phyloP scores from a whole-genome alignment of 176 grass and related monocot species.

The Chrysopogon serrulatus region DNA sequence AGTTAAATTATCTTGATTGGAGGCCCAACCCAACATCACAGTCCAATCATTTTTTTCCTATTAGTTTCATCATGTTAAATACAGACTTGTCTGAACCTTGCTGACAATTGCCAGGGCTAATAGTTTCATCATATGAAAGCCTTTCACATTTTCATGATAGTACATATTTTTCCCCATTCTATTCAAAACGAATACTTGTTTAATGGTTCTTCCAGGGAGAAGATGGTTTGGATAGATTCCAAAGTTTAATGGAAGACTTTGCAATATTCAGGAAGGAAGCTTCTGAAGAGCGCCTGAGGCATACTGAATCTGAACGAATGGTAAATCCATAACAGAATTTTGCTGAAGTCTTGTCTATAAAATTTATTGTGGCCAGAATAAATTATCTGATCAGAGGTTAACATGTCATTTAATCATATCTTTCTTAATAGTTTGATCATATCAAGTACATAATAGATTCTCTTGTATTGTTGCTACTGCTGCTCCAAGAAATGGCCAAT shows the following conservation, averaged over 20 bases:
- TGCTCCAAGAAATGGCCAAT: background rate
- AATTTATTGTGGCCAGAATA: background rate
- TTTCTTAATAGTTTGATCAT: background rate
- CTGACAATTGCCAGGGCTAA: background rate
- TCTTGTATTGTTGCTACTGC: background rate
- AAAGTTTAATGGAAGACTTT: slow-evolving; percentile 26
- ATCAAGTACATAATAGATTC: background rate
- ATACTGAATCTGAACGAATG: slow-evolving; percentile 42
- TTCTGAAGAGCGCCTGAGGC: slow-evolving; percentile 31
- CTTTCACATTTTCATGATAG: background rate
- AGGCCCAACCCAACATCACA: background rate
- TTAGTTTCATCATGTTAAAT: background rate
- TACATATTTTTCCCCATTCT: background rate
- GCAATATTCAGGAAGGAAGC: slow-evolving; percentile 34
- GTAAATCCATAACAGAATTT: slow-evolving; percentile 5
- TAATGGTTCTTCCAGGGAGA: slow-evolving; percentile 21
- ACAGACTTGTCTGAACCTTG: background rate
- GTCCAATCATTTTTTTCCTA: background rate
- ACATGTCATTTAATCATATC: background rate
- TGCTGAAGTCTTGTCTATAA: background rate
- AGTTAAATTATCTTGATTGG: background rate
- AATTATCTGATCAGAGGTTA: background rate
- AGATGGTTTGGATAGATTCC: background rate
- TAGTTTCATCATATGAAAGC: background rate
- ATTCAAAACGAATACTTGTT: background rate